Evolutionary conservation across 2,329 filamentous ascomycete species (phyloP).

Genomic region (Ceratocystiopsis brevicomis): DNA sequence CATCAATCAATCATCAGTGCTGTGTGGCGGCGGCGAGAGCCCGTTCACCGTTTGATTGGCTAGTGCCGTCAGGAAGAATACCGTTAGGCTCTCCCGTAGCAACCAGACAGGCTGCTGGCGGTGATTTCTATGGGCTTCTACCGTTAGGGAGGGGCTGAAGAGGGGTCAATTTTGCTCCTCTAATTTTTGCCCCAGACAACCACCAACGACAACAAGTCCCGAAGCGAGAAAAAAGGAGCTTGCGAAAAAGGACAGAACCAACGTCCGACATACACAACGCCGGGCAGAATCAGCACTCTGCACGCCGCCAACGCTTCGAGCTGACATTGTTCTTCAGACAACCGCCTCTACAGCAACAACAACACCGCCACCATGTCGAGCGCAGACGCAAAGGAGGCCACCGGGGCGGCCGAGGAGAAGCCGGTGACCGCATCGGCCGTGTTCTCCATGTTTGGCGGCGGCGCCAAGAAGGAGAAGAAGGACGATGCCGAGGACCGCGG

Average conservation of each 20-base stretch:
- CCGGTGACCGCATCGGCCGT: constrained; percentile 45
- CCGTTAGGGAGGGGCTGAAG: constrained; percentile 3
- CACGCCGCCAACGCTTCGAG: no score
- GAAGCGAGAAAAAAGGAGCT: neutral
- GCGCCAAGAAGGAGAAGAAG: constrained; percentile 93
- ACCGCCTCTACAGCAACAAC: neutral
- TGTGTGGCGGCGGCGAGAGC: no score
- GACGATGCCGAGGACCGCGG: constrained; percentile 61
- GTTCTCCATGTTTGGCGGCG: constrained; percentile 98
- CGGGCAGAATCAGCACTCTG: no score
- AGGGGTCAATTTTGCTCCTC: constrained; percentile 5
- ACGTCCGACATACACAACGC: neutral
- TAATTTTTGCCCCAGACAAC: constrained; percentile 6
- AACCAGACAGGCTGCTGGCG: no score
- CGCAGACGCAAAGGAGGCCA: constrained; percentile 17
- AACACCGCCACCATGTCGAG: constrained; percentile 13
- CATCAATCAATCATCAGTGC: no score
- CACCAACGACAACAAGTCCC: constrained; percentile 1
- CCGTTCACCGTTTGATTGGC: no score
- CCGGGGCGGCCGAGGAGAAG: constrained; percentile 17
- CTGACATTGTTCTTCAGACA: neutral
- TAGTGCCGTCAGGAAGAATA: neutral
- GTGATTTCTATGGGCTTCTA: neutral
- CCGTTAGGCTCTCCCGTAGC: no score
- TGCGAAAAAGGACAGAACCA: constrained; percentile 1